Base-by-base conservation (phyloP, 805 yeast genomes). In the Teunomyces cretensis region DNA sequence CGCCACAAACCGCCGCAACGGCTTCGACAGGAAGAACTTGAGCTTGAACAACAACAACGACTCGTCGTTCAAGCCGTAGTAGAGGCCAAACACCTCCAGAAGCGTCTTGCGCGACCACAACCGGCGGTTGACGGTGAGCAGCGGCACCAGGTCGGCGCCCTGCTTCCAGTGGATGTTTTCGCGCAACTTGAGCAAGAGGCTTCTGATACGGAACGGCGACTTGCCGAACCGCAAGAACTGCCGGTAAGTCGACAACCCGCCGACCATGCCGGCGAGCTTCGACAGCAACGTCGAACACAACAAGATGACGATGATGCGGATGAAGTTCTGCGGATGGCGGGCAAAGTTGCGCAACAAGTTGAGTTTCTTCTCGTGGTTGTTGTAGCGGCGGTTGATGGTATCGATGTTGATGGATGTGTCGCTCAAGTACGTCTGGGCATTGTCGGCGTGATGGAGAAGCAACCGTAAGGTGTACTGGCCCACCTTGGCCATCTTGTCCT, bases 151-250 rank as follows among this genome's bases (percentile, higher is more conserved):
- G 11, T 12, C n/a, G 9, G 28, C 11, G 24, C 40, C 42, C 38
- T 28, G 24, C 33, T 50, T 37, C 38, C 44, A 40, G 2, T 55
- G 36, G 9, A 61, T 31, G 13, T 48, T 41, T 1, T 44, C 32
- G 2, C 41, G 46, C 0, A 79, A 9, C 48, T 73, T 75, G 14
- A 50, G 51, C 26, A 59, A 40, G 13, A 79, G 50, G 19, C 67
- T 60, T 30, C 74, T 57, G 2, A 81, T 33, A 50, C 84, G 71
- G 61, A 83, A 80, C 1, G 89, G 89, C 6, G 86, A 73, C 37
- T 81, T 79, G 33, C 91, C 92, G 48, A 84, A 84, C 53, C 92
- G 73, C 52, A 85, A 63, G 43, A 82, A 73, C 56, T 83, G 88
- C 62, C 94, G 76, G 61, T 82, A 86, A 9, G 76, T 63, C 42